A percentile compares a stretch with the other conserved stretches of the same genome.
phyloP scores from a whole-genome alignment of 768 basidiomycete genomes.

The Leccinum subgranulosum region DNA sequence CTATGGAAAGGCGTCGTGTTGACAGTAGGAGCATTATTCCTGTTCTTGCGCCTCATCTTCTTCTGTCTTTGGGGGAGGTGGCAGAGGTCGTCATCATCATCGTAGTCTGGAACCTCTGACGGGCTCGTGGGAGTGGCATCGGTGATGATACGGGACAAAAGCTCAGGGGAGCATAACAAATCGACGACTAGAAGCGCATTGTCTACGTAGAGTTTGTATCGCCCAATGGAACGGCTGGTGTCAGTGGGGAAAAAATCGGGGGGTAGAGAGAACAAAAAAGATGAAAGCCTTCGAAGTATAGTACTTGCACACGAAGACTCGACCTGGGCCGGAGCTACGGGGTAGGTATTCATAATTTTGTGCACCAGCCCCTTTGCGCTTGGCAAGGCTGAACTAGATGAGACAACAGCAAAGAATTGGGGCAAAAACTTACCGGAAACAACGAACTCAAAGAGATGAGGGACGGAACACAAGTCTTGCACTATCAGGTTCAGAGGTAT shows the following conservation, averaged over 20 bases:
- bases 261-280: conserved; percentile 23
- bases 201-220: conserved; percentile 22
- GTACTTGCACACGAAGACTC: conserved; percentile 15
- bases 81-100: conserved; percentile 3
- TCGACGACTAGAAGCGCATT: conserved; percentile 19
- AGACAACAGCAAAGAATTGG: neutral
- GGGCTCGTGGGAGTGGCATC: neutral
- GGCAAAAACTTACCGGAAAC: conserved; percentile 22
- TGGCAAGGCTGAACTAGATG: conserved; percentile 13
- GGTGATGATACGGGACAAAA: neutral
- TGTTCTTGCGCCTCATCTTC: conserved; percentile 18
- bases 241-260: conserved; percentile 12
- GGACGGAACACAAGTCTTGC: conserved; percentile 26
- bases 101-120: conserved; percentile 3
- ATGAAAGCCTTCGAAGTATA: conserved; percentile 27
- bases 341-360: conserved; percentile 35
- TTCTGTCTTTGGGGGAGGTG: conserved; percentile 24
- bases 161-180: conserved; percentile 16
- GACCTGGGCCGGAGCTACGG: conserved; percentile 21
- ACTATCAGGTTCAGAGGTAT: conserved; percentile 20
- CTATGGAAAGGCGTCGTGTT: conserved; percentile 30
- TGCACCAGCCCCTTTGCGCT: conserved; percentile 10
- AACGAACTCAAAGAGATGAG: conserved; percentile 29
- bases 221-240: conserved; percentile 10
- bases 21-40: conserved; percentile 11